Evolutionary conservation across 2,329 filamentous ascomycete genomes (phyloP).

Genomic region (Waltergamsia citrina): DNA sequence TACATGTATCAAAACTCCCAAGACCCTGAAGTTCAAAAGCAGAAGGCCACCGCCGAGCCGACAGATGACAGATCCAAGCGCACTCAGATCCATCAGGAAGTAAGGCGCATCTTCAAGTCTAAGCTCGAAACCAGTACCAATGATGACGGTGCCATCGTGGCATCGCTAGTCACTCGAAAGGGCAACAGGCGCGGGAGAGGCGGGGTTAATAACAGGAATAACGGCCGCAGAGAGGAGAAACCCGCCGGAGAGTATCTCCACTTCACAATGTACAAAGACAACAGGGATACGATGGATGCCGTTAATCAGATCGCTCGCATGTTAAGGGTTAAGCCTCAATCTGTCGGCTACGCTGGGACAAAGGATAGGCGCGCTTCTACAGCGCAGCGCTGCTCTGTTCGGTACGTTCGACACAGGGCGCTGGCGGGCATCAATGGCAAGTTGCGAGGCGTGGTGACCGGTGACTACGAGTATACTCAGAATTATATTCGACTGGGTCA

Average conservation of each 20-base stretch:
- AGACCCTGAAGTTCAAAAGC: conserved; percentile 14
- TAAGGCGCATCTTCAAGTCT: conserved; percentile 73
- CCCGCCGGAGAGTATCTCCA: conserved; percentile 68
- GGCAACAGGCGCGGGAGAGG: conserved; percentile 17
- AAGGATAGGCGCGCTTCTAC: conserved; percentile 87
- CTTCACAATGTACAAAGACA: conserved; percentile 92
- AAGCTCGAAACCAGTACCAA: conserved; percentile 67
- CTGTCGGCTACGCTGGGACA: conserved; percentile 71
- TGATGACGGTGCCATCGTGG: conserved; percentile 49
- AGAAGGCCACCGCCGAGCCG: conserved; percentile 25
- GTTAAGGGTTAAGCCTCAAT: conserved; percentile 64
- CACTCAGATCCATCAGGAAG: conserved; percentile 43
- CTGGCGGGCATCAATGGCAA: conserved; percentile 57
- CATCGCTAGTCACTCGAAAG: conserved; percentile 47
- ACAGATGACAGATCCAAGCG: conserved; percentile 35
- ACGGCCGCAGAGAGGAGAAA: conserved; percentile 17
- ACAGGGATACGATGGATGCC: conserved; percentile 93
- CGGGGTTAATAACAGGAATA: conserved; percentile 9
- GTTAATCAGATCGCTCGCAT: conserved; percentile 67
- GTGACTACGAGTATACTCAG: conserved; percentile 71
- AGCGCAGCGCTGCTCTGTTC: conserved; percentile 67
- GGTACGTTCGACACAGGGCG: conserved; percentile 40
- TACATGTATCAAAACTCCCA: conserved; percentile 28
- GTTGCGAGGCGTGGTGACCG: conserved; percentile 55
- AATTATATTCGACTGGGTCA: conserved; percentile 73